Base-by-base conservation (phyloP, 2,329 filamentous ascomycete species). In the Stylonectria norvegica region DNA sequence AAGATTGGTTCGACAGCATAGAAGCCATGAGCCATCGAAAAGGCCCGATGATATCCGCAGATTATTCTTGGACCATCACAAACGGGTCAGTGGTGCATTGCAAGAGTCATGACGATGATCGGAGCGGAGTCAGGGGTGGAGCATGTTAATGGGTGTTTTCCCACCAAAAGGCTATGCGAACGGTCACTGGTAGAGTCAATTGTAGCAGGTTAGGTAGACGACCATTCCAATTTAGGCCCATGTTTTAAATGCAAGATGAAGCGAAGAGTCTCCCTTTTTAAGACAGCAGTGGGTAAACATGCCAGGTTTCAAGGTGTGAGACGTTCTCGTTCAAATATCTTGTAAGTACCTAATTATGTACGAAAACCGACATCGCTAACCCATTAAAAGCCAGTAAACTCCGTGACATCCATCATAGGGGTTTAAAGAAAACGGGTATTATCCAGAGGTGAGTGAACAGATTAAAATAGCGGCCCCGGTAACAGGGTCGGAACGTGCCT, bases 1-100 rank as follows among this genome's bases (percentile, higher is more conserved):
- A 93, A 91, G 69, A 83, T 84, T 55, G 79, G 76, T 42, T 65
- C 64, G 18, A 56, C 58, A 25, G 52, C 59, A 20, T 63, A 56
- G 42, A 42, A 34, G 37, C 29, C 18, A 37, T 43, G 38, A 44
- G 42, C 42, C 18, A 41, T 20, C 27, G 9, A 33, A 23, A 34
- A 20, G 33, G 14, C 39, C 43, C 28, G 38, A 34, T 16, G 17
- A 42, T 39, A 35, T 34, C 41, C 45, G n/a, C n/a, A n/a, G n/a
- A n/a, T n/a, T n/a, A n/a, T n/a, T n/a, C n/a, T n/a, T 31, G 39
- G 46, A 40, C 46, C 28, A 40, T 37, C 39, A 38, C 36, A 46
- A 20, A 48, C 45, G 34, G 39, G 40, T 39, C 48, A 38, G 42
- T 47, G 38, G 42, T 53, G 29, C 47, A 49, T 49, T 50, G 40